Evolutionary conservation across 495 filamentous ascomycete genomes (phyloP).

Genomic region (Tuber indicum): DNA sequence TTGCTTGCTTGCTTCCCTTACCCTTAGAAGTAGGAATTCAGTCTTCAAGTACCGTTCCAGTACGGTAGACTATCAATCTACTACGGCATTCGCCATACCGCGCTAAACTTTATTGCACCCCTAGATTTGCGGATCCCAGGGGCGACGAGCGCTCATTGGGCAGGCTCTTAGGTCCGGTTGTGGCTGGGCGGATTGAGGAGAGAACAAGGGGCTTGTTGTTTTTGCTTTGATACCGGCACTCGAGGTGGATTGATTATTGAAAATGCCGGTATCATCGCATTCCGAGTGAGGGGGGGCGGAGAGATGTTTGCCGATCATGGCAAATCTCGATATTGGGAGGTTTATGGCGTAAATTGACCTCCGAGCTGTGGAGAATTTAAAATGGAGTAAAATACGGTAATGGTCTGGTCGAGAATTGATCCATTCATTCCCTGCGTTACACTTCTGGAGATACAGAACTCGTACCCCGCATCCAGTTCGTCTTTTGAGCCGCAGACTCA

Average conservation of each 20-base stretch:
- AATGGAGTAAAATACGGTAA: not conserved
- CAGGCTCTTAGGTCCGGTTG: not conserved
- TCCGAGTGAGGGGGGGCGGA: not conserved
- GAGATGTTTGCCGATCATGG: not conserved
- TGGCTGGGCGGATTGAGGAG: not conserved
- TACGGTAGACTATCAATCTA: too few species aligned
- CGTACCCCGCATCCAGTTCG: not conserved
- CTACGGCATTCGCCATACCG: too few species aligned
- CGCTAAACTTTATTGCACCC: too few species aligned
- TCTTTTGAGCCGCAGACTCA: not conserved
- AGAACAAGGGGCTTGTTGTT: not conserved
- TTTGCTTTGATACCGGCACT: not conserved
- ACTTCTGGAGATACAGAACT: not conserved
- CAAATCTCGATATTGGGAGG: not conserved
- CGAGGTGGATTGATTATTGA: not conserved
- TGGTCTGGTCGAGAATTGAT: too few species aligned
- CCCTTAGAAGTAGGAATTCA: not conserved
- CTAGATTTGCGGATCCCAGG: not conserved
- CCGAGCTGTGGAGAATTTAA: too few species aligned
- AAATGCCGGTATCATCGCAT: not conserved
- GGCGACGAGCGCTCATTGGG: not conserved
- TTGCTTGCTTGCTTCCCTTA: slow-evolving; percentile 5
- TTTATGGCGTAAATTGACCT: too few species aligned
- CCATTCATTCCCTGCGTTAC: not conserved
- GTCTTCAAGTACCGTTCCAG: too few species aligned